A percentile compares a stretch with the other conserved stretches of the same genome.
Evolutionary conservation across 2,329 filamentous ascomycete genomes (phyloP).

Genomic region (Colletotrichum kahawae): DNA sequence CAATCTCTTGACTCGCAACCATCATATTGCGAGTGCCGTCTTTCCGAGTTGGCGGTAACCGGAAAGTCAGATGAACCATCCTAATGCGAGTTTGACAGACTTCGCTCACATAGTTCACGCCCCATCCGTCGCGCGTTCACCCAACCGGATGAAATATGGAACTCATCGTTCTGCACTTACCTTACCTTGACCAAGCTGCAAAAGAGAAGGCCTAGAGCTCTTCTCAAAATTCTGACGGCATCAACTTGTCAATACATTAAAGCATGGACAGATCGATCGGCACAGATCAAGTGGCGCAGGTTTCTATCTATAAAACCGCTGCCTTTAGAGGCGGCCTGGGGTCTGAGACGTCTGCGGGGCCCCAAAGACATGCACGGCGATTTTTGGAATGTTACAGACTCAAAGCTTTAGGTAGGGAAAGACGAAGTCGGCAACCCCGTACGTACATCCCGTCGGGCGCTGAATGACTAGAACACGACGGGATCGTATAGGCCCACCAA

Average conservation of each 20-base stretch:
- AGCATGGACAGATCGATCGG: not conserved
- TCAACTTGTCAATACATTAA: not conserved
- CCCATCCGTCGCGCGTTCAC: not conserved
- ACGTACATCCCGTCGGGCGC: not conserved
- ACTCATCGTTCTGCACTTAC: not conserved
- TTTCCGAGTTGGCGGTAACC: not conserved
- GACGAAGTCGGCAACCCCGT: not conserved
- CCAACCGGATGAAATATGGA: not conserved
- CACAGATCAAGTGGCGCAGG: not conserved
- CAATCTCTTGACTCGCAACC: not conserved
- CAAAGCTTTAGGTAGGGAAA: not conserved
- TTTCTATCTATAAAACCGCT: not conserved
- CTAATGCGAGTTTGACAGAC: not conserved
- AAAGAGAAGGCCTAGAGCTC: not conserved
- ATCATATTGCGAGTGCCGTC: not conserved
- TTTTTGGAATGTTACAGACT: not conserved
- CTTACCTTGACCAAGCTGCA: not conserved
- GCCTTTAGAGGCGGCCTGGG: not conserved
- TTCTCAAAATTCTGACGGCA: fast-evolving
- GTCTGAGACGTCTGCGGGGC: not conserved
- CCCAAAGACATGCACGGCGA: not conserved
- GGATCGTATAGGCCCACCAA: fast-evolving
- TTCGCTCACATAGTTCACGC: not conserved
- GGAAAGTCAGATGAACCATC: not conserved
- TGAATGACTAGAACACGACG: not conserved